A percentile compares a stretch with the other conserved stretches of the same genome.
Conservation (phyloP, 208 protist species). For the Wallacemonas sp. region DNA sequence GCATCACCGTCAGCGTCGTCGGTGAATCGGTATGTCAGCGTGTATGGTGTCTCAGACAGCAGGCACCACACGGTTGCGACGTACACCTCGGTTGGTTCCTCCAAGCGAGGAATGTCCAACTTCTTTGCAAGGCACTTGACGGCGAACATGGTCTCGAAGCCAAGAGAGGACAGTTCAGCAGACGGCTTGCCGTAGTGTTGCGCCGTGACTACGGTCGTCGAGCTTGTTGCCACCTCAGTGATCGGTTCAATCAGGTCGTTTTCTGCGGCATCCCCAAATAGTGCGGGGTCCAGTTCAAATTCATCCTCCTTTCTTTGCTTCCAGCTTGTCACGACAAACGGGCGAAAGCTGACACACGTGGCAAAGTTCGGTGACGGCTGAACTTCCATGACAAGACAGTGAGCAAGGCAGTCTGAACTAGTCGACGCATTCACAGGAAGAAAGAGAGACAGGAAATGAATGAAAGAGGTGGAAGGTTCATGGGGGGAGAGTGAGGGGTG, state of each 20-base stretch:
- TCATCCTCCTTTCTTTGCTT: not conserved
- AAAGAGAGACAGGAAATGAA: not conserved
- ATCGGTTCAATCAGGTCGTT: not conserved
- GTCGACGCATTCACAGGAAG: not conserved
- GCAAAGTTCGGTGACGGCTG: not conserved
- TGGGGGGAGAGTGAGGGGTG: not conserved
- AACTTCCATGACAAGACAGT: conserved; percentile 8
- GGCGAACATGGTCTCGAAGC: conserved; percentile 5
- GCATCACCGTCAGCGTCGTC: not conserved
- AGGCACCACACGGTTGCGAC: conserved; percentile 37
- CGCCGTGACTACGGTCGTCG: not conserved
- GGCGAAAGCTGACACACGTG: conserved; percentile 10
- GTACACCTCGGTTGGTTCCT: conserved; percentile 3
- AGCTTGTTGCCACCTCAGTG: not conserved
- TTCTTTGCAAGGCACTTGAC: conserved; percentile 10
- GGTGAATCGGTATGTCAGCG: conserved; percentile 6
- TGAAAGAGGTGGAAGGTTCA: not conserved
- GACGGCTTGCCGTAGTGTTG: not conserved
- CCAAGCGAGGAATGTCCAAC: not conserved
- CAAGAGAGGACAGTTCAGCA: conserved; percentile 7
- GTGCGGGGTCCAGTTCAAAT: too few relatives aligned
- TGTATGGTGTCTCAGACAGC: conserved; percentile 18
- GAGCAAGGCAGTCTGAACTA: not conserved
- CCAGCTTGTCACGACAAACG: not conserved
- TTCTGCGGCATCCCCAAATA: not conserved